phyloP scores from a whole-genome alignment of 2,329 filamentous ascomycete species.

The Podosphaera fusca region DNA sequence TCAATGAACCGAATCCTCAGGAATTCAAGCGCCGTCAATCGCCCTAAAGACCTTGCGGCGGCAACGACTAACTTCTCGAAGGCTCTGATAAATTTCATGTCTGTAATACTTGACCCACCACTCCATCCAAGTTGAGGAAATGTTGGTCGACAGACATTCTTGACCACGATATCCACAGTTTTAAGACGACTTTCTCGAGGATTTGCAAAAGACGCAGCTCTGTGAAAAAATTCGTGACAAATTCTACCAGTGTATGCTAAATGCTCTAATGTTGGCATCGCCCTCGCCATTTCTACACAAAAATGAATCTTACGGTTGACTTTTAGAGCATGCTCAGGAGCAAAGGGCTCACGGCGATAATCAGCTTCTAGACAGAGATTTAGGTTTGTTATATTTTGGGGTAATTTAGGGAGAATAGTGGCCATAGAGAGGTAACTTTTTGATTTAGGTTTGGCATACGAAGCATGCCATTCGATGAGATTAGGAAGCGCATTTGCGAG shows the following conservation, averaged over 20 bases:
- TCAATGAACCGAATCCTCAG: constrained; percentile 55
- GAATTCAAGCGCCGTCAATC: constrained; percentile 34
- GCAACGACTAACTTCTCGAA: constrained; percentile 47
- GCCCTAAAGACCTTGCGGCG: constrained; percentile 35
- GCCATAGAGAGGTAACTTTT: constrained; percentile 52
- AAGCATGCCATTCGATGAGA: constrained; percentile 29
- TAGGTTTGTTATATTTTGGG: constrained; percentile 34
- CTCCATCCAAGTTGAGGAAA: constrained; percentile 20
- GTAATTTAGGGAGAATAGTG: constrained; percentile 33
- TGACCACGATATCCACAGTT: constrained; percentile 48
- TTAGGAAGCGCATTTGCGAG: constrained; percentile 41
- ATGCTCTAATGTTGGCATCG: constrained; percentile 39
- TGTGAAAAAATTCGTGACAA: constrained; percentile 44
- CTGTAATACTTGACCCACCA: constrained; percentile 47
- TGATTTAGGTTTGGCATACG: constrained; percentile 45
- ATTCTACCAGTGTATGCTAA: constrained; percentile 50
- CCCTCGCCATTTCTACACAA: constrained; percentile 36
- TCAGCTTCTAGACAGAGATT: constrained; percentile 50
- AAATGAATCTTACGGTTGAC: constrained; percentile 35
- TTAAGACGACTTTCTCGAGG: constrained; percentile 27
- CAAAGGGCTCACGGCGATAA: constrained; percentile 38
- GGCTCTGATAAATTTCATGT: constrained; percentile 46
- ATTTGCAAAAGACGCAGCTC: constrained; percentile 26
- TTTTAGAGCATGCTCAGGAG: constrained; percentile 37
- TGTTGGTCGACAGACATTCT: constrained; percentile 43